Evolutionary conservation across 306 rosid genomes (phyloP), one percentile per base, ranked within the genome.

Genomic region (Crataegus laevigata): DNA sequence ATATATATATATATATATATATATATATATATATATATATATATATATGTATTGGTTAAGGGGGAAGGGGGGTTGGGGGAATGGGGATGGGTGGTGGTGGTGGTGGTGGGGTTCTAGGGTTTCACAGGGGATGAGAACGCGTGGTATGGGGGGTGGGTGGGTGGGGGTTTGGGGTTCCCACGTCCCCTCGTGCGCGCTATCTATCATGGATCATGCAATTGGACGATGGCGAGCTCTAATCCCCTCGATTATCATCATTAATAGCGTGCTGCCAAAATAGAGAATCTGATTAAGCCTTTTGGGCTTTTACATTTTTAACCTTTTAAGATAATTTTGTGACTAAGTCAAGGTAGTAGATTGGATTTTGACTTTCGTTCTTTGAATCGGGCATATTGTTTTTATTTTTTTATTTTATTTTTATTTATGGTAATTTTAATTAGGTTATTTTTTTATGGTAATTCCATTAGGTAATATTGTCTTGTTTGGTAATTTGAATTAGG

Each of bases 141-240:
- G 55, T 73, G 28, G 73, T 17, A 29, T 64, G 57, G 84, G 82
- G 78, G 81, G 88, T 29, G 30, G 30, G 30, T 29, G 30, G 30
- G 30, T 29, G 84, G 82, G 78, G 88, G 86, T 55, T 75, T 14
- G 14, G 70, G 77, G 68, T 8, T 73, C 80, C 76, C 34, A 69
- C 14, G 1, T 62, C 78, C 91, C 72, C 93, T 85, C 96, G 93
- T 89, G 96, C 83, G 91, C 87, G 85, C 91, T 77, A 80, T 81
- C 82, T 82, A 79, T 87, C 19, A 60, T 29, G 40, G 38, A 29
- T 62, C 67, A 62, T 62, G 21, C 77, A 79, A 15, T 47, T 72
- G 54, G 21, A 77, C 82, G 94, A 90, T 84, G 90, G 84, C 91
- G 85, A 47, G 32, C 72, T 83, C 75, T 32, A 74, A 74, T 32